Percentiles rank a stretch among this genome's conserved stretches.
phyloP scores from a whole-genome alignment of 75 land plant genomes.

The Selaginella moellendorffii region DNA sequence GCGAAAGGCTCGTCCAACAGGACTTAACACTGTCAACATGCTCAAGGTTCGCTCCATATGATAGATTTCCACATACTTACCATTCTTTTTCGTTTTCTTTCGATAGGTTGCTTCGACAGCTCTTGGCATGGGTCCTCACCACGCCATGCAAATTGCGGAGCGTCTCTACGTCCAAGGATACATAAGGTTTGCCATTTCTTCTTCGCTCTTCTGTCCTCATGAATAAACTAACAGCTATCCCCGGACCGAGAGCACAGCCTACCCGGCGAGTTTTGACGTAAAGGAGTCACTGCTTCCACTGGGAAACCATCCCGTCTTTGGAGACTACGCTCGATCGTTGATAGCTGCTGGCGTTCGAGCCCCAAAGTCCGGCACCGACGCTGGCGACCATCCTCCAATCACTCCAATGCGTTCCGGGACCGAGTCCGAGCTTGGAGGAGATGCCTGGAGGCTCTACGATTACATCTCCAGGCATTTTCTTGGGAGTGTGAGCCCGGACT shows the following conservation, averaged over 20 bases:
- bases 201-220: no score
- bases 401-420: slow-evolving; percentile 79
- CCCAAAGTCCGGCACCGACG: slow-evolving; percentile 69
- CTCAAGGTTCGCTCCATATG: slow-evolving; percentile 44
- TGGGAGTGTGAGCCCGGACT: slow-evolving; percentile 74
- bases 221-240: slow-evolving; percentile 87
- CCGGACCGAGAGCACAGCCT: slow-evolving; percentile 93
- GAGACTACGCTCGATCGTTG: slow-evolving; percentile 41
- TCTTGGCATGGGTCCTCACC: slow-evolving; percentile 79
- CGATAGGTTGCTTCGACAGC: slow-evolving; percentile 97
- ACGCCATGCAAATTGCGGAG: slow-evolving; percentile 91
- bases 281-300: slow-evolving; percentile 38
- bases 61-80: neutral
- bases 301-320: slow-evolving; percentile 55
- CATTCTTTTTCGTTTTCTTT: slow-evolving; percentile 7
- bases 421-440: slow-evolving; percentile 64
- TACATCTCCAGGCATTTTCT: slow-evolving; percentile 86
- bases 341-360: slow-evolving; percentile 42
- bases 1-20: slow-evolving; percentile 61
- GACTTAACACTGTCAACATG: slow-evolving; percentile 88
- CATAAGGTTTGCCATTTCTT: slow-evolving; percentile 45
- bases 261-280: slow-evolving; percentile 85
- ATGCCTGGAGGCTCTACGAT: slow-evolving; percentile 86
- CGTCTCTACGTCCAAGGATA: slow-evolving; percentile 89
- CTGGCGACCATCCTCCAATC: slow-evolving; percentile 95